Evolutionary conservation across 371 early-diverging fungal genomes (phyloP).

Genomic region (Mortierella sp.): DNA sequence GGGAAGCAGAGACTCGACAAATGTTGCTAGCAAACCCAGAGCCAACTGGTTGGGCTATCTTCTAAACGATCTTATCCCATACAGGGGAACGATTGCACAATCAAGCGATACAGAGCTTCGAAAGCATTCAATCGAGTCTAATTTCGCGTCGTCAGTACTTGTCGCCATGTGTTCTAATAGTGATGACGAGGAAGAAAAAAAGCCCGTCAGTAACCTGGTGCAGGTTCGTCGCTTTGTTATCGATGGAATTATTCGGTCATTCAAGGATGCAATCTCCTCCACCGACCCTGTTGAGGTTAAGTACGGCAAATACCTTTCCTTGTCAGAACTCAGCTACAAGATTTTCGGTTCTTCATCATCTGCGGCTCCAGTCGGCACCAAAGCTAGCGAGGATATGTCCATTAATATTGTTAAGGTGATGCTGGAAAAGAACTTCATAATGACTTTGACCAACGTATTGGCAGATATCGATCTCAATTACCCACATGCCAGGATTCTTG

Average conservation of each 20-base stretch:
- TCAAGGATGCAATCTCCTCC: conserved; percentile 72
- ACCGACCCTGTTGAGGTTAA: conserved; percentile 68
- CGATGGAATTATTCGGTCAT: conserved; percentile 70
- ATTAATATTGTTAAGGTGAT: conserved; percentile 82
- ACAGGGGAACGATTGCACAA: conserved; percentile 63
- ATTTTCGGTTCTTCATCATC: conserved; percentile 72
- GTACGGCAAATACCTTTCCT: conserved; percentile 76
- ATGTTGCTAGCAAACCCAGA: conserved; percentile 40
- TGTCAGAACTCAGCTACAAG: conserved; percentile 80
- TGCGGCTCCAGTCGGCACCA: conserved; percentile 49
- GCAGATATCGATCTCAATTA: conserved; percentile 92
- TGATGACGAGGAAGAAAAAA: conserved; percentile 61
- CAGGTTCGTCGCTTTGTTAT: conserved; percentile 77
- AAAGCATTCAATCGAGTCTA: conserved; percentile 73
- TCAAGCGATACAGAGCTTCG: conserved; percentile 64
- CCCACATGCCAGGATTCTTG: conserved; percentile 82
- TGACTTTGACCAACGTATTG: conserved; percentile 80
- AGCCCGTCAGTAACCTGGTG: conserved; percentile 67
- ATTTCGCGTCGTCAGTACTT: conserved; percentile 72
- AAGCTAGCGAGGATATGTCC: conserved; percentile 67
- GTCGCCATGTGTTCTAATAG: conserved; percentile 69
- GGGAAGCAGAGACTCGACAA: conserved; percentile 58
- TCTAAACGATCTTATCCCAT: conserved; percentile 74
- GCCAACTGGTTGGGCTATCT: conserved; percentile 63
- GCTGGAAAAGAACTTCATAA: conserved; percentile 92